phyloP scores from a whole-genome alignment of 169 alveolate genomes.

The Plasmodium malariae region DNA sequence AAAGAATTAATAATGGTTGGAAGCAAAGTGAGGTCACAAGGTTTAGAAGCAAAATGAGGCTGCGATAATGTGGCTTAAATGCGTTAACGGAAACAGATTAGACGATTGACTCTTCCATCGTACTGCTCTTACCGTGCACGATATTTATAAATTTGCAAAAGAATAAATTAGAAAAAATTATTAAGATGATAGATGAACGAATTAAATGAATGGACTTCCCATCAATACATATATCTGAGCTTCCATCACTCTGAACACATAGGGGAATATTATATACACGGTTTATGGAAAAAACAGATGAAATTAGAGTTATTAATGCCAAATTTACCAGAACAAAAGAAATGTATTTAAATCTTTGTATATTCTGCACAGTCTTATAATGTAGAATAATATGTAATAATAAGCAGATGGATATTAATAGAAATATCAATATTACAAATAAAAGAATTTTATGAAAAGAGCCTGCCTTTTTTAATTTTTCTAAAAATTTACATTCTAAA shows the following conservation, averaged over 20 bases:
- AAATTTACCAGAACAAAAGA: constrained; percentile 48
- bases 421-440: constrained; percentile 30
- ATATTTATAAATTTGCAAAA: constrained; percentile 51
- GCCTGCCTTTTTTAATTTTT: constrained; percentile 54
- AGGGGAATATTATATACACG: constrained; percentile 67
- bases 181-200: constrained; percentile 41
- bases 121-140: neutral
- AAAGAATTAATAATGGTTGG: no score
- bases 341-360: constrained; percentile 15
- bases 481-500: constrained; percentile 71
- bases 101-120: constrained; percentile 14
- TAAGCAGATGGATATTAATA: constrained; percentile 31
- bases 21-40: no score
- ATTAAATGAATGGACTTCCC: constrained; percentile 42
- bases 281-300: constrained; percentile 46
- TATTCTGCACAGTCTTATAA: constrained; percentile 7
- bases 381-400: constrained; percentile 9
- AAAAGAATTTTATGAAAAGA: constrained; percentile 36
- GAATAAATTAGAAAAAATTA: constrained; percentile 58
- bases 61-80: no score
- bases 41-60: no score
- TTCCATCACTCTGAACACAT: constrained; percentile 73
- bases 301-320: constrained; percentile 53
- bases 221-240: constrained; percentile 69
- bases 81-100: no score